These are phyloP conservation scores for Cordyceps cicadae DNA, from an alignment of 2,329 filamentous ascomycete species.

Conservation along the genomic window DNA sequence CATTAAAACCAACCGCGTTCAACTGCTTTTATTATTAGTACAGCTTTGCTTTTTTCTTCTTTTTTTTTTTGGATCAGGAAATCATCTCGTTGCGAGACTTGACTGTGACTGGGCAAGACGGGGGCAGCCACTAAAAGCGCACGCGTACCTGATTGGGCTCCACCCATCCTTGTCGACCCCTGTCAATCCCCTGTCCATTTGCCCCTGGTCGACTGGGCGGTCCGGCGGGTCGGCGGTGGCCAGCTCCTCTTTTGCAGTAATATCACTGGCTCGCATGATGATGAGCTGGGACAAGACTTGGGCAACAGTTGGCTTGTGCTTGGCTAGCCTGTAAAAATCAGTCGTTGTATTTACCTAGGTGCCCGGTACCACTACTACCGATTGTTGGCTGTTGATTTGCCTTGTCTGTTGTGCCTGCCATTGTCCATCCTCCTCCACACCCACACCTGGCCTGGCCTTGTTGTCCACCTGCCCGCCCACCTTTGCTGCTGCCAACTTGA, in stretches of 20 bases:
- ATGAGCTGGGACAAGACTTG: neutral
- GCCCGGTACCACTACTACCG: too few relatives aligned
- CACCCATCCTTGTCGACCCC: neutral
- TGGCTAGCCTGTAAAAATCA: neutral
- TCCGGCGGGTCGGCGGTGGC: neutral
- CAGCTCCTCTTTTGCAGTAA: neutral
- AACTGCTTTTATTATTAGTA: neutral
- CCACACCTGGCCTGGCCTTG: neutral
- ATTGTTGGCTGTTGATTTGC: too few relatives aligned
- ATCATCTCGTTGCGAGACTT: neutral
- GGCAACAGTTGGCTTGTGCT: neutral
- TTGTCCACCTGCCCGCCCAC: neutral
- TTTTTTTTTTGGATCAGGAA: neutral
- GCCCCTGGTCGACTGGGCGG: neutral
- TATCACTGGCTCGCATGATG: neutral
- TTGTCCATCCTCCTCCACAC: neutral
- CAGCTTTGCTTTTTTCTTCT: neutral
- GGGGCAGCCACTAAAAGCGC: neutral
- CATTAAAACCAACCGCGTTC: too few relatives aligned
- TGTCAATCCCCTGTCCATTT: neutral
- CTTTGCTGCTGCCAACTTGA: neutral
- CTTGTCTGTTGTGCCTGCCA: neutral
- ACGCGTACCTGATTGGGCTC: neutral
- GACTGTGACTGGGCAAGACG: neutral
- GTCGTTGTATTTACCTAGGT: too few relatives aligned